Percentiles rank a stretch among this genome's conserved stretches.
Evolutionary conservation across 129 eudicot species (phyloP).

Genomic region (Deinandra increscens): DNA sequence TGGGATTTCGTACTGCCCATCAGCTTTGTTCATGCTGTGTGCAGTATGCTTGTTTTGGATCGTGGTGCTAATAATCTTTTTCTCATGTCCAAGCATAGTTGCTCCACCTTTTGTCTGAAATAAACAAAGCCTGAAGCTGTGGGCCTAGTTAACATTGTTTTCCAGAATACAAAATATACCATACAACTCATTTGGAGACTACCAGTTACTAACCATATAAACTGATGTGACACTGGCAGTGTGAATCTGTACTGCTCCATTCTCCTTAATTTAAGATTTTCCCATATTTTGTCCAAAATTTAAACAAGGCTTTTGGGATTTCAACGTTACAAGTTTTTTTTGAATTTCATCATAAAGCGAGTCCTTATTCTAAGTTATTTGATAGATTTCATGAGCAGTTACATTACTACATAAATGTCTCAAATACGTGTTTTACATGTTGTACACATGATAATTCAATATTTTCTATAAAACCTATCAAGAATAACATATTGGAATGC

Average conservation of each 20-base stretch:
- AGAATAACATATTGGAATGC: background rate
- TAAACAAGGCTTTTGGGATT: background rate
- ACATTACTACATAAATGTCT: background rate
- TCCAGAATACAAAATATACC: background rate
- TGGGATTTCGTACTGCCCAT: constrained; percentile 2
- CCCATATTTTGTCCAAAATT: background rate
- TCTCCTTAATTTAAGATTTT: background rate
- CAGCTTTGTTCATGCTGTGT: background rate
- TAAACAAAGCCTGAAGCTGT: background rate
- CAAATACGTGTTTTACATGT: background rate
- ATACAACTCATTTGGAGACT: background rate
- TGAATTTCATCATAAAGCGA: background rate
- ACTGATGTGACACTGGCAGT: background rate
- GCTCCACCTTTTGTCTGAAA: background rate
- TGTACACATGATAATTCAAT: background rate
- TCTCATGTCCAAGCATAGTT: background rate
- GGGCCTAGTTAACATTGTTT: background rate
- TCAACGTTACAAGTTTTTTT: background rate
- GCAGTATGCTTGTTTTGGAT: constrained; percentile 3
- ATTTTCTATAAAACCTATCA: background rate
- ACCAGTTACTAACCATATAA: background rate
- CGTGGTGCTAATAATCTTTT: background rate
- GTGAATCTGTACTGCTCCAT: background rate
- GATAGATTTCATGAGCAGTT: background rate
- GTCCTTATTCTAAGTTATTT: background rate